A percentile compares a stretch with the other conserved stretches of the same genome.
phyloP scores from a whole-genome alignment of 768 basidiomycete species.

The Strobilomyces confusus region DNA sequence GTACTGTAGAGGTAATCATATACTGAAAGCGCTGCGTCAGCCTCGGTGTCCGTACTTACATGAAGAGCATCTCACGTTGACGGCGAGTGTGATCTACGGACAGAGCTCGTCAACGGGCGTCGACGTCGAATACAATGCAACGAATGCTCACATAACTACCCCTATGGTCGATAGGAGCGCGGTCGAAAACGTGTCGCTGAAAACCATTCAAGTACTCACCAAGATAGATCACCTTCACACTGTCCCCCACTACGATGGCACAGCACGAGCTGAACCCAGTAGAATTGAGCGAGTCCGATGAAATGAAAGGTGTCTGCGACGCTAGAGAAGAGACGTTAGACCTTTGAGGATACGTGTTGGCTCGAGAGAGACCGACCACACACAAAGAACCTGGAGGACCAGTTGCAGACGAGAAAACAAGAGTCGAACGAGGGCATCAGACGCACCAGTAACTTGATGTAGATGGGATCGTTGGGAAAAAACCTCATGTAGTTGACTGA shows the following conservation, averaged over 20 bases:
- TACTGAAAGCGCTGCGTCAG: constrained; percentile 3
- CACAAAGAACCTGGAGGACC: constrained; percentile 5
- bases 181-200: background rate
- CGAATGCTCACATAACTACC: constrained; percentile 6
- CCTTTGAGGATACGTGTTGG: background rate
- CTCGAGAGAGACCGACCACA: constrained; percentile 9
- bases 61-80: constrained; percentile 4
- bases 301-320: constrained; percentile 4
- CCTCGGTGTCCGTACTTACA: background rate
- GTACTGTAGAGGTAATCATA: constrained; percentile 4
- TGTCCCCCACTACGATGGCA: background rate
- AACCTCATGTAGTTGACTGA: background rate
- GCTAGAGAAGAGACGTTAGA: constrained; percentile 1
- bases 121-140: too few species aligned
- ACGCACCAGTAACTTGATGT: constrained; percentile 12
- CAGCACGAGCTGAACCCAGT: constrained; percentile 2
- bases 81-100: background rate
- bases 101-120: background rate
- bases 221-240: background rate
- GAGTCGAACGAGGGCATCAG: background rate
- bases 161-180: background rate
- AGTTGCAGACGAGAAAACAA: background rate
- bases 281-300: constrained; percentile 1
- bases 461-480: constrained; percentile 4
- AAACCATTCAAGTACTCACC: constrained; percentile 12